Evolutionary conservation across 1,284 basidiomycete genomes (phyloP), one percentile per base, ranked within the genome.

Genomic region (Melanopsichium pennsylvanicum): DNA sequence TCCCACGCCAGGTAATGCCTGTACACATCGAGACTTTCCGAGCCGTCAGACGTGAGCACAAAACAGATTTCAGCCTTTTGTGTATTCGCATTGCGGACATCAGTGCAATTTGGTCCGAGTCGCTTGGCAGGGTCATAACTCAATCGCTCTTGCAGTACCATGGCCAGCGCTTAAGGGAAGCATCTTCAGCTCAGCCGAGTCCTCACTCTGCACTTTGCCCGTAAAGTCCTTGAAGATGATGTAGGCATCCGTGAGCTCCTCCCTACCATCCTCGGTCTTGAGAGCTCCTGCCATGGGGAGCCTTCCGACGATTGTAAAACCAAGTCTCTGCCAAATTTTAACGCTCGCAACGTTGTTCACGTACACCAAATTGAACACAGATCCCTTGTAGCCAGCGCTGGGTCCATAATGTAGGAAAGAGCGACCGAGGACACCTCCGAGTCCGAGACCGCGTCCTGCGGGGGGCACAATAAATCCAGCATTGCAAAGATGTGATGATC

Each of bases 281-380:
- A 97, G 83, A 44, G 88, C 84, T 1, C 94, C 94, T 0, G 92
- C 94, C 36, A 87, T 85, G 12, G 93, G 94, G 62, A 97, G 91
- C 43, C 87, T 81, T 0, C 94, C 94, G 1, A 88, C 90, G 62
- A 90, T 89, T 13, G 84, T 85, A 83, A 97, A 97, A 8, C 88
- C 88, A 1, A 95, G 85, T 26, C 84, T 83, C 70, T 97, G 92
- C 93, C 94, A 97, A 38, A 96, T 85, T 72, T 79, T 88, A 56
- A 90, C 82, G 50, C 87, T 89, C 12, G 89, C 88, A 36, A 84
- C 81, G 81, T 91, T 91, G 83, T 89, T 92, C 32, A 88, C 87
- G 82, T 91, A 97, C 29, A 96, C 93, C 39, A 97, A 85, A 80
- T 97, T 97, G 85, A 96, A 97, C 15, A 97, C 91, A 72, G 90